A percentile compares a stretch with the other conserved stretches of the same genome.
Conservation (phyloP, 768 basidiomycete species). For the Auriscalpium microsporum region DNA sequence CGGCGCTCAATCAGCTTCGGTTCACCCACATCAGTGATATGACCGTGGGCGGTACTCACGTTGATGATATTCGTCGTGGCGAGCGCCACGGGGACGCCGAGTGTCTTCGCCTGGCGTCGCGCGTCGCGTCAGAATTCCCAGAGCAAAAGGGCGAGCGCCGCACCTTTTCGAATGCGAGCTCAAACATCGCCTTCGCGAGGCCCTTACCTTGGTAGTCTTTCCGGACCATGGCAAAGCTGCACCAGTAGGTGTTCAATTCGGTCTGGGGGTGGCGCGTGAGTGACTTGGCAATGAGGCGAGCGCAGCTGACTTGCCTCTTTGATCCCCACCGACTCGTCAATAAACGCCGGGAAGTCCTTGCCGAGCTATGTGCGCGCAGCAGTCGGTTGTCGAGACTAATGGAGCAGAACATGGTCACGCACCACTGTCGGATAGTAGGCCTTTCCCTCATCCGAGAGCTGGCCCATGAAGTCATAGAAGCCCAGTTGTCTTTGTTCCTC, state of each 20-base stretch:
- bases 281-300: not conserved
- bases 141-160: not conserved
- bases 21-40: not conserved
- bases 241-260: constrained; percentile 10
- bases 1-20: not conserved
- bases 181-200: constrained; percentile 6
- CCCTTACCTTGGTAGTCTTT: constrained; percentile 14
- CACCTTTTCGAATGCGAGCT: constrained; percentile 7
- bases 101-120: not conserved
- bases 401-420: not conserved
- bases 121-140: not conserved
- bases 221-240: constrained; percentile 10
- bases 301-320: constrained; percentile 1
- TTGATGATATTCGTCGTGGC: constrained; percentile 1
- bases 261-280: not conserved
- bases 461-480: constrained; percentile 9
- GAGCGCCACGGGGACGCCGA: constrained; percentile 1
- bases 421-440: constrained; percentile 11
- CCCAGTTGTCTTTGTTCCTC: constrained; percentile 13
- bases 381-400: too few species aligned
- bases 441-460: constrained; percentile 12
- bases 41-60: not conserved
- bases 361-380: not conserved
- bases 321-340: not conserved
- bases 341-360: not conserved